Conservation (phyloP, 2,329 filamentous ascomycete species). For the Xenoacremonium recifei region DNA sequence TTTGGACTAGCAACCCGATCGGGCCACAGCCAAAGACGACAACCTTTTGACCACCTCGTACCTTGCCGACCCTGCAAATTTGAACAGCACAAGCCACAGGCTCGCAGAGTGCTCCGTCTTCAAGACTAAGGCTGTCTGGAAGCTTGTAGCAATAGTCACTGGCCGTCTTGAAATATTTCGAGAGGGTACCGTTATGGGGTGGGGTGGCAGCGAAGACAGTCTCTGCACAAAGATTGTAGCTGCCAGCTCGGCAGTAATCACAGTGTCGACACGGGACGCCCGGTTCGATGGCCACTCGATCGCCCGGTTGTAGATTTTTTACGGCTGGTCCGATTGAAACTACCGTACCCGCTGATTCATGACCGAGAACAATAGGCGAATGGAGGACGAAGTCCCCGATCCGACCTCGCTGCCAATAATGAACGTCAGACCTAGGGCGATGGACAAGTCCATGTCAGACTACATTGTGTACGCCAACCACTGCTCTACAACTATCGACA, state of each 20-base stretch:
- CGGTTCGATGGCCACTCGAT: constrained; percentile 87
- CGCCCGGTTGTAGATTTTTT: constrained; percentile 63
- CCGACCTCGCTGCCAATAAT: too few species aligned
- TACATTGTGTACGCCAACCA: too few species aligned
- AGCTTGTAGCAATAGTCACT: constrained; percentile 92
- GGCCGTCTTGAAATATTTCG: constrained; percentile 79
- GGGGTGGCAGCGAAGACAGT: constrained; percentile 94
- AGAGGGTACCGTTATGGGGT: constrained; percentile 79
- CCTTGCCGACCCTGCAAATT: constrained; percentile 68
- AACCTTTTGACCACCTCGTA: constrained; percentile 73
- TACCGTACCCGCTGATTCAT: constrained; percentile 70
- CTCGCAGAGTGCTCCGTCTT: constrained; percentile 88
- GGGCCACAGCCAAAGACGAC: constrained; percentile 85
- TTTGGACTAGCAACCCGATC: constrained; percentile 81
- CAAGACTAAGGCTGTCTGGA: constrained; percentile 69
- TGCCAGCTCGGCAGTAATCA: constrained; percentile 71
- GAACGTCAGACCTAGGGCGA: too few species aligned
- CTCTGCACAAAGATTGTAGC: constrained; percentile 83
- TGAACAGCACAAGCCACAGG: constrained; percentile 83
- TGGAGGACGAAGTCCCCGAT: too few species aligned
- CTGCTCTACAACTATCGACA: too few species aligned
- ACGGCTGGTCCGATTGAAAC: constrained; percentile 66
- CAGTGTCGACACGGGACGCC: constrained; percentile 83
- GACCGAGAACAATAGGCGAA: constrained; percentile 74
- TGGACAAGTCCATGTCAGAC: too few species aligned